These are phyloP conservation scores for Lichenothelia convexa DNA, from an alignment of 495 filamentous ascomycete genomes.

Conservation along the genomic window DNA sequence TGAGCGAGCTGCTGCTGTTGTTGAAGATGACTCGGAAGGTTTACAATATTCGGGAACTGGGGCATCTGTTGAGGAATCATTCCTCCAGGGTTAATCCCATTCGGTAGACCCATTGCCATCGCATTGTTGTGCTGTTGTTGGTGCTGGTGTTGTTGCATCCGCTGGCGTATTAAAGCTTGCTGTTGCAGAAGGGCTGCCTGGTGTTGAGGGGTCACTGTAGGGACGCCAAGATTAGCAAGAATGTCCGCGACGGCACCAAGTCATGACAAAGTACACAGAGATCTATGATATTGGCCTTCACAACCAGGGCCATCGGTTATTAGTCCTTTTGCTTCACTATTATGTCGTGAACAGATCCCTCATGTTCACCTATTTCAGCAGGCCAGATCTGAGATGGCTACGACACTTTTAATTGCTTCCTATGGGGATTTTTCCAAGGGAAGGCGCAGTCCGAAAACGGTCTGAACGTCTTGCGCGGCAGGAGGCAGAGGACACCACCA, in stretches of 20 bases:
- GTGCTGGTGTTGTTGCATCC: slow-evolving; percentile 29
- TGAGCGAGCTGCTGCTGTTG: slow-evolving; percentile 15
- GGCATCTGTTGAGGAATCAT: neutral
- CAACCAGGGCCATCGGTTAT: no score
- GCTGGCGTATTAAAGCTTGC: slow-evolving; percentile 29
- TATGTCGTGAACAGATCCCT: no score
- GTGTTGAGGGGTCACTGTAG: slow-evolving; percentile 9
- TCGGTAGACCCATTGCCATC: slow-evolving; percentile 1
- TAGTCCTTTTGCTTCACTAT: no score
- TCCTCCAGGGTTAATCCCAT: neutral
- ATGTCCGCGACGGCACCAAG: neutral
- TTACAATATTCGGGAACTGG: neutral
- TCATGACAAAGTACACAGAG: neutral
- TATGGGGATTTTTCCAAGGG: no score
- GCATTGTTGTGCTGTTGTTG: slow-evolving; percentile 19
- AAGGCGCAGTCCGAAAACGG: no score
- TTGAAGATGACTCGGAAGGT: neutral
- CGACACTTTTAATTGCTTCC: no score
- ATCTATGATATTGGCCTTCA: no score
- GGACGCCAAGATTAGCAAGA: neutral
- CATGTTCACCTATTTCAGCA: no score
- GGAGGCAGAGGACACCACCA: no score
- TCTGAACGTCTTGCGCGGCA: no score
- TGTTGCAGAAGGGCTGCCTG: slow-evolving; percentile 20
- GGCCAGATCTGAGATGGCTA: no score